Evolutionary conservation across 768 basidiomycete species (phyloP).

Genomic region (Mrakia gelida): DNA sequence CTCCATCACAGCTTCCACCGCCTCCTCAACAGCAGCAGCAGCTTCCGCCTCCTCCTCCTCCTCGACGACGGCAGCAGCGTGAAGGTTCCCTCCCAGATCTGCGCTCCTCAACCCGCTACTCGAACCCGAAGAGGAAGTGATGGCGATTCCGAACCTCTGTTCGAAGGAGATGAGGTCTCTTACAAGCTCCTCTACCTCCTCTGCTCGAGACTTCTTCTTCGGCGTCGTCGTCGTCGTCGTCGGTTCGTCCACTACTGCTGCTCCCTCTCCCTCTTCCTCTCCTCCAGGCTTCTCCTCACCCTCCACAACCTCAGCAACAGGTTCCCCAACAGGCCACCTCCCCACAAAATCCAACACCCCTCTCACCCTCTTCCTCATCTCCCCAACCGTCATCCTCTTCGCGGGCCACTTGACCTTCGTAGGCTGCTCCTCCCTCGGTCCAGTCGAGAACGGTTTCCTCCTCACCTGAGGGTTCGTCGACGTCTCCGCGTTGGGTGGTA

Average conservation of each 20-base stretch:
- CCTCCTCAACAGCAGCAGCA: not conserved
- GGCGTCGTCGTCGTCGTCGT: not conserved
- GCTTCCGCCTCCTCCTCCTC: not conserved
- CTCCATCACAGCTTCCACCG: not conserved
- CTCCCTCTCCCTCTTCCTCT: not conserved
- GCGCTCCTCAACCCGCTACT: not conserved
- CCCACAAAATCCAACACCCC: slow-evolving; percentile 92
- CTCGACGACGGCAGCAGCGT: not conserved
- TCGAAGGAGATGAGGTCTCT: slow-evolving; percentile 31
- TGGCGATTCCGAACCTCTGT: slow-evolving; percentile 20
- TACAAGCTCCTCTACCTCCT: slow-evolving; percentile 31
- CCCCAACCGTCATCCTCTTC: slow-evolving; percentile 59
- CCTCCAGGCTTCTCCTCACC: not conserved
- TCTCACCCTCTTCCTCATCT: slow-evolving; percentile 44
- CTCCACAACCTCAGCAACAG: slow-evolving; percentile 19
- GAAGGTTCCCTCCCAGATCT: not conserved
- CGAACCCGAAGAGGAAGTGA: not conserved
- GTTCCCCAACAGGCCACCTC: slow-evolving; percentile 50
- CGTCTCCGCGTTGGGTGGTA: too few species aligned
- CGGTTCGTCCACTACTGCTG: not conserved
- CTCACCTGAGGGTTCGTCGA: not conserved
- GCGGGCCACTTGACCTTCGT: slow-evolving; percentile 84
- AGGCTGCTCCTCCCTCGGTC: slow-evolving; percentile 40
- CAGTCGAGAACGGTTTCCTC: not conserved
- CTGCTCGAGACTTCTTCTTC: slow-evolving; percentile 13